Evolutionary conservation across 2,329 filamentous ascomycete genomes (phyloP).

Genomic region (Helminthosporium solani): DNA sequence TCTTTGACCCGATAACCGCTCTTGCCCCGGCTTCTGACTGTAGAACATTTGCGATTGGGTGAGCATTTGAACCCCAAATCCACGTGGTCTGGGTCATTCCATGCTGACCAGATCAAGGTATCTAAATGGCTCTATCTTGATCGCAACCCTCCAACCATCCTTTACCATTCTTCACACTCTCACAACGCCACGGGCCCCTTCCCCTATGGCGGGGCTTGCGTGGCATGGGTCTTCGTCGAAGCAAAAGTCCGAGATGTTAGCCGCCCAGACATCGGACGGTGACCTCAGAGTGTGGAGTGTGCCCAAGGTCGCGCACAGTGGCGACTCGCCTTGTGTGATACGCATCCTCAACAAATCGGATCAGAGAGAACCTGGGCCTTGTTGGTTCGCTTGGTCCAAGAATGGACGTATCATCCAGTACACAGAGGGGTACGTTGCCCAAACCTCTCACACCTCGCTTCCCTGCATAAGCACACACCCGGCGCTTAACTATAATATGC

Average conservation of each 20-base stretch:
- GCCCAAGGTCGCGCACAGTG: constrained; percentile 69
- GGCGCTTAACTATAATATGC: constrained; percentile 21
- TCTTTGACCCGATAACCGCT: constrained; percentile 94
- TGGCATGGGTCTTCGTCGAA: constrained; percentile 97
- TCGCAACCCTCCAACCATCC: constrained; percentile 83
- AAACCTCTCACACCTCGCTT: constrained; percentile 5
- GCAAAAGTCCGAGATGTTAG: constrained; percentile 97
- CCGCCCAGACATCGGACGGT: constrained; percentile 86
- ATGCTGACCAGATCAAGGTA: constrained; percentile 60
- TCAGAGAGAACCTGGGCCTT: constrained; percentile 70
- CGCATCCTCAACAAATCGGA: constrained; percentile 81
- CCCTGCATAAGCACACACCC: constrained; percentile 12
- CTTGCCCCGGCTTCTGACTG: constrained; percentile 87
- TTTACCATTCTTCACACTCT: constrained; percentile 95
- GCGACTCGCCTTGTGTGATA: constrained; percentile 82
- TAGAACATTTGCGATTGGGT: constrained; percentile 95
- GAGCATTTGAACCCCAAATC: constrained; percentile 30
- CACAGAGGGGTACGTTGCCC: constrained; percentile 73
- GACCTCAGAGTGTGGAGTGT: constrained; percentile 97
- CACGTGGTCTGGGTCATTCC: constrained; percentile 2
- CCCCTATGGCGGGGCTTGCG: constrained; percentile 79
- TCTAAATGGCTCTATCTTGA: constrained; percentile 88
- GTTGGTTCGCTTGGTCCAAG: constrained; percentile 99
- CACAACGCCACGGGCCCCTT: constrained; percentile 78
- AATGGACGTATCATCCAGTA: constrained; percentile 94